Conservation (phyloP, 768 basidiomycete genomes). For the Amanita exitialis region DNA sequence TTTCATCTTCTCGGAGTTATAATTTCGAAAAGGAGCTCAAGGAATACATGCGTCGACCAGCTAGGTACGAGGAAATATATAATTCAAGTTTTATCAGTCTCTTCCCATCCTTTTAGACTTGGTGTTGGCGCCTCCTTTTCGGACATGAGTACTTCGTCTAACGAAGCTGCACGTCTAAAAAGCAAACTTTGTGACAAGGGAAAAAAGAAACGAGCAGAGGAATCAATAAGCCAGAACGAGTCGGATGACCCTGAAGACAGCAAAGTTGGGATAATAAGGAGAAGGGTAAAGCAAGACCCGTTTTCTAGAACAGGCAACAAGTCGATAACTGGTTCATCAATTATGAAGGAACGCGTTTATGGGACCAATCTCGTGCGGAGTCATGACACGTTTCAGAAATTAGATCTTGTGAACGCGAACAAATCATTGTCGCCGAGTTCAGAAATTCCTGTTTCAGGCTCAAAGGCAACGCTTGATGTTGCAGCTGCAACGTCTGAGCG, state of each 20-base stretch:
- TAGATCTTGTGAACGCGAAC: background rate
- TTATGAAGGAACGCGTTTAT: background rate
- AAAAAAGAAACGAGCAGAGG: slow-evolving; percentile 30
- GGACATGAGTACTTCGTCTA: slow-evolving; percentile 29
- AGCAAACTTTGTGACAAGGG: slow-evolving; percentile 40
- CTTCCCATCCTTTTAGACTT: slow-evolving; percentile 32
- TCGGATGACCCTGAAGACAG: slow-evolving; percentile 49
- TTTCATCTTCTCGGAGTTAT: slow-evolving; percentile 22
- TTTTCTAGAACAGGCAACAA: slow-evolving; percentile 42
- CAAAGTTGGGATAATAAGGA: slow-evolving; percentile 45
- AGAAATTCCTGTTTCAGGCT: background rate
- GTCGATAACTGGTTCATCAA: background rate
- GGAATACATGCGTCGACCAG: slow-evolving; percentile 58
- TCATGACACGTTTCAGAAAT: background rate
- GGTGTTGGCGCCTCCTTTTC: slow-evolving; percentile 67
- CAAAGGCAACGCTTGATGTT: background rate
- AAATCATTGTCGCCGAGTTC: background rate
- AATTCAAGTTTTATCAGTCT: slow-evolving; percentile 1
- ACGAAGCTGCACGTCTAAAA: slow-evolving; percentile 55
- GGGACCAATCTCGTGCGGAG: background rate
- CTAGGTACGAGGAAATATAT: slow-evolving; percentile 39
- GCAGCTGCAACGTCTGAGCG: background rate
- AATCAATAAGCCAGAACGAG: slow-evolving; percentile 19
- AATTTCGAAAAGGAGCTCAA: slow-evolving; percentile 47
- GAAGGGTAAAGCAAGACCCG: slow-evolving; percentile 49